Evolutionary conservation across 176 grass and related monocot genomes (phyloP).

Genomic region (Chrysopogon serrulatus): DNA sequence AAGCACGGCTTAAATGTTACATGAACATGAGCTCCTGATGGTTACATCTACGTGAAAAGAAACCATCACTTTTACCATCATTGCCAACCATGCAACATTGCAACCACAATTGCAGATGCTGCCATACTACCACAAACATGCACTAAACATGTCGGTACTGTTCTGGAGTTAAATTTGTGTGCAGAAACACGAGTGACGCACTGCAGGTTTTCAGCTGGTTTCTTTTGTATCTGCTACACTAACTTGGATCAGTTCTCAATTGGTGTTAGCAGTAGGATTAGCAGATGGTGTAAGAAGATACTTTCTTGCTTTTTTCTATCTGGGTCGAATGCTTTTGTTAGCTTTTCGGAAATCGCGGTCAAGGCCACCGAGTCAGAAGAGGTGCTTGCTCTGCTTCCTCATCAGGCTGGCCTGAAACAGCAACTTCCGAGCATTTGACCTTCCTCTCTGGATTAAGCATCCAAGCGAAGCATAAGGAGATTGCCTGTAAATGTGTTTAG

Average conservation of each 20-base stretch:
- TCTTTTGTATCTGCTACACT: background rate
- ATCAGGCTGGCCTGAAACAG: background rate
- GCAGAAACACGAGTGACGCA: background rate
- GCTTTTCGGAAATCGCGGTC: background rate
- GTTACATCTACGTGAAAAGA: background rate
- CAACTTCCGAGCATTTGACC: background rate
- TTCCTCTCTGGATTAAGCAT: slow-evolving; percentile 37
- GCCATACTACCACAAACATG: background rate
- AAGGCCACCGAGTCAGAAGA: slow-evolving; percentile 13
- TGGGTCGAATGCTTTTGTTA: background rate
- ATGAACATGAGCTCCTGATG: background rate
- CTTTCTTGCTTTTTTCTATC: background rate
- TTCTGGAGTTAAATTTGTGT: background rate
- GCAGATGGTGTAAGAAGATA: background rate
- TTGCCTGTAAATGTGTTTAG: slow-evolving; percentile 27
- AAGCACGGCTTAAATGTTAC: background rate
- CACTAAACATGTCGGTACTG: background rate
- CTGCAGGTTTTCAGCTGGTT: background rate
- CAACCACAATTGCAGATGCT: background rate
- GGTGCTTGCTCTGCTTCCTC: slow-evolving; percentile 35
- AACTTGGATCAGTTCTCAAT: background rate
- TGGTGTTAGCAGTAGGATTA: background rate
- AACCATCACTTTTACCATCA: background rate
- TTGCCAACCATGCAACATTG: background rate
- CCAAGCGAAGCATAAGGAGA: slow-evolving; percentile 56